Base-by-base conservation (phyloP, 768 basidiomycete species). In the Rhizopogon vesiculosus region DNA sequence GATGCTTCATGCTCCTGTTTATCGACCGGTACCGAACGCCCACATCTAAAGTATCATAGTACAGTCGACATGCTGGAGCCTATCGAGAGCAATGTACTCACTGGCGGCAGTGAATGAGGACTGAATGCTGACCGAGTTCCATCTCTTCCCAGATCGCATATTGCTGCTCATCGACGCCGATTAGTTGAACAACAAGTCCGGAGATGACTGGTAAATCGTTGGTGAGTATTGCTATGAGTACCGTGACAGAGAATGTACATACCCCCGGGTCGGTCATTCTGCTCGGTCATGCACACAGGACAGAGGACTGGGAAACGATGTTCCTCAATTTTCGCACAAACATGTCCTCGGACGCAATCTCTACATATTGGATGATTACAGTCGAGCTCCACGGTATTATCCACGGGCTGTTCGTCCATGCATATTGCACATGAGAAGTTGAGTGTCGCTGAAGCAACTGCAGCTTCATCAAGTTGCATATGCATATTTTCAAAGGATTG, bases 231-330 rank as follows among this genome's bases (percentile, higher is more conserved):
- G n/a, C n/a, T 39, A 45, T 33, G 7, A 33, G 31, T 33, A 33
- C 31, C 7, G 8, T 8, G 31, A 43, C 38, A 52, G 31, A 48
- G n/a, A n/a, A 4, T 10, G 7, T 8, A 33, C 31, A 33, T 39
- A 74, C 76, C 69, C 42, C 67, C 66, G 16, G 70, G 70, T 15
- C 35, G 13, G 7, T 58, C 54, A 15, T 64, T 55, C 8, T 58
- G 62, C 25, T 68, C 63, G 12, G 72, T 64, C 13, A 71, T 66
- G 56, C 87, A 88, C 33, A 77, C 61, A 1, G 86, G 87, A 65
- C 86, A 88, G 9, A 78, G 62, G 25, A 88, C 79, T 3, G 86
- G 86, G 45, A 78, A 86, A 9, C 75, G 76, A 51, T 75, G 76
- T 40, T 83, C 81, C n/a, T 72, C 69, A n/a, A 87, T 71, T 65